Conservation (phyloP, 2,329 filamentous ascomycete genomes). For the Metarhizium album region DNA sequence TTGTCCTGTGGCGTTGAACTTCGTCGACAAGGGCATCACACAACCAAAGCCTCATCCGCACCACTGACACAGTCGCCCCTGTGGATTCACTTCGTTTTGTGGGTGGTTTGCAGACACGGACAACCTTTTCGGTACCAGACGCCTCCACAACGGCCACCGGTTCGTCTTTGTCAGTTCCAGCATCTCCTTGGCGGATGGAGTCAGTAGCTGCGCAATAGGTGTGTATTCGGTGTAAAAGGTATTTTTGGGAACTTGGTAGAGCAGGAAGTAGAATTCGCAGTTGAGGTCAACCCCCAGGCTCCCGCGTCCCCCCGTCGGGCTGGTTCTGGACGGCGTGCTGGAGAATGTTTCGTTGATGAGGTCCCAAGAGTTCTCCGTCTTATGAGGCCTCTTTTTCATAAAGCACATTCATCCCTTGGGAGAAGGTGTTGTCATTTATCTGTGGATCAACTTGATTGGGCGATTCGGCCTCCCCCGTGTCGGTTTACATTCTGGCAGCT, state of each 20-base stretch:
- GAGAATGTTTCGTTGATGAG: background rate
- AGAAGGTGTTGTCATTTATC: background rate
- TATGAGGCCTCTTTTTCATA: background rate
- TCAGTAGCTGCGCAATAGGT: background rate
- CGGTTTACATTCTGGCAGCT: background rate
- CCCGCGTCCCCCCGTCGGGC: background rate
- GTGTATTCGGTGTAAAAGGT: background rate
- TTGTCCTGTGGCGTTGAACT: constrained; percentile 3
- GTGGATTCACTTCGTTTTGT: constrained; percentile 2
- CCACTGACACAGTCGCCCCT: background rate
- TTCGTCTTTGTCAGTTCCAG: background rate
- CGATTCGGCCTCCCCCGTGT: too few species aligned
- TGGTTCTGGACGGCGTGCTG: too few species aligned
- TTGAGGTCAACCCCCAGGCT: constrained; percentile 2
- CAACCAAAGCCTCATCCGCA: constrained; percentile 2
- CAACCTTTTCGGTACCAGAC: background rate
- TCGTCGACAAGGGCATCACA: constrained; percentile 3
- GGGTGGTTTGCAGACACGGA: background rate
- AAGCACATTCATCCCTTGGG: background rate
- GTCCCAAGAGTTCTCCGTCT: background rate
- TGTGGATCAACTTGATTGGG: background rate
- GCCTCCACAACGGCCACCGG: constrained; percentile 2
- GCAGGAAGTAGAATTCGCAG: background rate
- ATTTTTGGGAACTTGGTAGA: background rate
- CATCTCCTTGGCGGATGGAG: background rate